Base-by-base conservation (phyloP, 148 eudicot species). In the Linanthus parryae region DNA sequence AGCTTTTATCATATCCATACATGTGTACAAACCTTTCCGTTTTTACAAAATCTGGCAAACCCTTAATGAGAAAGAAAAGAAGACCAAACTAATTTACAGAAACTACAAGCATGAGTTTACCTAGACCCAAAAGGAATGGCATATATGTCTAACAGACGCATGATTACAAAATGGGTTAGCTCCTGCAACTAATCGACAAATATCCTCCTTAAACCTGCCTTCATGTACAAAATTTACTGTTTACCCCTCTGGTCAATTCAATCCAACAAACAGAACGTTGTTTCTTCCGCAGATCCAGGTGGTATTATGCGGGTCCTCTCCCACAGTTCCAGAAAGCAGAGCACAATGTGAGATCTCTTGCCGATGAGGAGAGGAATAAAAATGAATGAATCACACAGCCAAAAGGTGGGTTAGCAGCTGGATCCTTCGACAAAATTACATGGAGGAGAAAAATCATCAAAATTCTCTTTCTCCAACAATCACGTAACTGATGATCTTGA, bases 401-500 rank as follows among this genome's bases (percentile, higher is more conserved):
- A 40, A 70, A 56, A 52, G 24, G 38, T 53, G 57, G 62, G 55
- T 40, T 43, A 60, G 74, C 67, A 40, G 54, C 47, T 46, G 60
- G 61, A 66, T 38, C 24, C 62, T 35, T 57, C 54, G 57, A 52
- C 30, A 57, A 42, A 20, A 56, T 22, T 40, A 52, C 37, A 31
- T 13, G 58, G 48, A 39, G 18, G 18, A 61, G 49, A 57, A 53
- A 28, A 20, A 53, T 45, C 52, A 38, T 23, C 59, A 25, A 33
- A 27, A 24, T 48, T 19, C 2, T 13, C 24, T n/a, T 47, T 26
- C 15, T 7, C 48, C 14, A 20, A 15, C 31, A 22, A 52, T 81
- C 72, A 84, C 61, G 82, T 76, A 13, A 82, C 60, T 45, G 65
- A 48, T 65, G 74, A 63, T 66, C 73, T 68, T 52, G 80, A 75